Evolutionary conservation across 495 filamentous ascomycete species (phyloP).

Genomic region (Antarctomyces pellizariae): DNA sequence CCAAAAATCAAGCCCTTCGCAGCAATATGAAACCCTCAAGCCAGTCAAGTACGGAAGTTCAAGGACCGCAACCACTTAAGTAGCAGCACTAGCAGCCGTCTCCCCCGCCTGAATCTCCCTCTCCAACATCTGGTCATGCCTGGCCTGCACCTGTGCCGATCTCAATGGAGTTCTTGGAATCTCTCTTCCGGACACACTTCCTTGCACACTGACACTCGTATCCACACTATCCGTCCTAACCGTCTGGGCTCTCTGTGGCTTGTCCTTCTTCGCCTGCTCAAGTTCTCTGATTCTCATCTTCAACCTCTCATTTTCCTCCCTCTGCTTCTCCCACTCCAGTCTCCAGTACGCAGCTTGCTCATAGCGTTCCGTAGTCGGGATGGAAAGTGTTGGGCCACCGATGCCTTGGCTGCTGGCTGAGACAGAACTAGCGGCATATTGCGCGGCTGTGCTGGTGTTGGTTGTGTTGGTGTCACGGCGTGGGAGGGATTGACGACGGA

Average conservation of each 20-base stretch:
- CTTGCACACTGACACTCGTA: too few relatives aligned
- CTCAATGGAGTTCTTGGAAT: too few relatives aligned
- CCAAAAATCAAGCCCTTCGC: too few relatives aligned
- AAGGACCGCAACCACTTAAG: too few relatives aligned
- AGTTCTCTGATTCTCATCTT: constrained; percentile 51
- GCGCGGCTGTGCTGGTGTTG: constrained; percentile 5
- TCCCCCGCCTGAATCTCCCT: too few relatives aligned
- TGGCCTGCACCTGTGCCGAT: too few relatives aligned
- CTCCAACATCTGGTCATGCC: too few relatives aligned
- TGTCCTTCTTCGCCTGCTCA: constrained; percentile 28
- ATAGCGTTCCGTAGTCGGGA: constrained; percentile 33
- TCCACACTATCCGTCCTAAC: too few relatives aligned
- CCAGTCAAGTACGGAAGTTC: too few relatives aligned
- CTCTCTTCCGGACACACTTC: too few relatives aligned
- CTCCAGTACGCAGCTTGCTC: constrained; percentile 49
- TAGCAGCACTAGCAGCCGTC: too few relatives aligned
- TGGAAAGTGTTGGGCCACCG: constrained; percentile 2
- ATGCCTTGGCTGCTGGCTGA: background rate
- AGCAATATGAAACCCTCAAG: too few relatives aligned
- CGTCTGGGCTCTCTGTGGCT: constrained; percentile 22
- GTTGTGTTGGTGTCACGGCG: constrained; percentile 9
- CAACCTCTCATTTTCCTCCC: constrained; percentile 60
- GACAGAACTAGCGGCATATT: constrained; percentile 3
- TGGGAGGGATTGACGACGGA: constrained; percentile 6
- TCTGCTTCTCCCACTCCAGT: constrained; percentile 46